These are phyloP conservation scores for Apophysomyces variabilis DNA, from an alignment of 371 early-diverging fungal genomes.

Conservation along the genomic window DNA sequence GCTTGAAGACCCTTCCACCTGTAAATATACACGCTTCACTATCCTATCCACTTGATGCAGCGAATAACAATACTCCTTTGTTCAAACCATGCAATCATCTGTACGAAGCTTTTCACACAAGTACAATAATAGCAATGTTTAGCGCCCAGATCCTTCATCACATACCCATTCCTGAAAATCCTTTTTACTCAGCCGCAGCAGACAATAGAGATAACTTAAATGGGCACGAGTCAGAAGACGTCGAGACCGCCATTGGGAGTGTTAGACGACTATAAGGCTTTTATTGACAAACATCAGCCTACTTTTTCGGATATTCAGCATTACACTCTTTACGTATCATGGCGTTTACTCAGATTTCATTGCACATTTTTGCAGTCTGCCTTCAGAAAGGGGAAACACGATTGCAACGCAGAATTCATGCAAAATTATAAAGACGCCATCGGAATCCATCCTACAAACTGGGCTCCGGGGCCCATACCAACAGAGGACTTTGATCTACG, in stretches of 20 bases:
- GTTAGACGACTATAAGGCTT: conserved; percentile 14
- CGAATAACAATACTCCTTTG: background rate
- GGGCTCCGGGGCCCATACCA: background rate
- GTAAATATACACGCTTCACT: background rate
- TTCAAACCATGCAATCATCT: conserved; percentile 7
- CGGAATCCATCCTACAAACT: background rate
- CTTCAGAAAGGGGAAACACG: background rate
- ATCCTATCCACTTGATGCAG: conserved; percentile 4
- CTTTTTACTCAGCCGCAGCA: background rate
- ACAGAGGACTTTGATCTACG: conserved; percentile 8
- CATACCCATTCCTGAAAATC: conserved; percentile 10
- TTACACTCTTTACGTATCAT: background rate
- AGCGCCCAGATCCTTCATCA: conserved; percentile 18
- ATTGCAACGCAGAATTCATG: background rate
- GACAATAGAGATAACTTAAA: background rate
- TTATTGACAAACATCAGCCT: conserved; percentile 13
- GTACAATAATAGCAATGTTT: conserved; percentile 2
- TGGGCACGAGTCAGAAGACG: background rate
- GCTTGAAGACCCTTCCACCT: conserved; percentile 2
- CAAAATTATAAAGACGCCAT: background rate
- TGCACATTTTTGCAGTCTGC: background rate
- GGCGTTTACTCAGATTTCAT: background rate
- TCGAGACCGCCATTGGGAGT: background rate
- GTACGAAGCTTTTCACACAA: conserved; percentile 11
- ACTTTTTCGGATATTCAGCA: conserved; percentile 10